phyloP scores from a whole-genome alignment of 768 basidiomycete species.

The Sporobolomyces roseus region DNA sequence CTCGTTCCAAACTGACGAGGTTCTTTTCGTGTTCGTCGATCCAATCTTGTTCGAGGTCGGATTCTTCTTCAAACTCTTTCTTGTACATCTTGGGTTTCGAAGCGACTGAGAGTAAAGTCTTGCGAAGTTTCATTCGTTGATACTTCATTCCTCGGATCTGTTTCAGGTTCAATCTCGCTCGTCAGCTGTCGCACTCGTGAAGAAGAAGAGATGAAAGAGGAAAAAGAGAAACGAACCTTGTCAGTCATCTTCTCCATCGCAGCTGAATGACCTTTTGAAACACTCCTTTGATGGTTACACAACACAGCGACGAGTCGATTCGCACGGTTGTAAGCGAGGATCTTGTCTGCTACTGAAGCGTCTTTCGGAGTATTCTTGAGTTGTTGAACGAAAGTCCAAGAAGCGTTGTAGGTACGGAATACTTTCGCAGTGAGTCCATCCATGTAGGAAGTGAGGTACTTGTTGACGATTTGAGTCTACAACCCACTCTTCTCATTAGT shows the following conservation, averaged over 20 bases:
- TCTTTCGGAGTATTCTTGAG: conserved; percentile 69
- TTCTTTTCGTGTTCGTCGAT: conserved; percentile 73
- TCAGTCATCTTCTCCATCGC: conserved; percentile 92
- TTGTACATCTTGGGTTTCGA: conserved; percentile 67
- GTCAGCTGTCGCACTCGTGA: conserved; percentile 10
- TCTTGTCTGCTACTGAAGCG: conserved; percentile 84
- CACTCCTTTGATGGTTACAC: conserved; percentile 97
- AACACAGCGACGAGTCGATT: conserved; percentile 95
- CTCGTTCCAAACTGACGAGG: conserved; percentile 72
- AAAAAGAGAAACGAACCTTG: conserved; percentile 59
- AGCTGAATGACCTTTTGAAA: conserved; percentile 84
- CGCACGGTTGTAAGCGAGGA: conserved; percentile 94
- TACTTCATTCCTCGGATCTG: conserved; percentile 88
- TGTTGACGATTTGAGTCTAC: conserved; percentile 80
- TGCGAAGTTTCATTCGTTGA: conserved; percentile 93
- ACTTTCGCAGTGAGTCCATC: conserved; percentile 97
- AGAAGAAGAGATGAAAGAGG: neutral
- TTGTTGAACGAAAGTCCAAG: conserved; percentile 87
- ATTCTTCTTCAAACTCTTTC: conserved; percentile 68
- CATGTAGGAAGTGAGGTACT: conserved; percentile 89
- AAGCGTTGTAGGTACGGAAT: conserved; percentile 99
- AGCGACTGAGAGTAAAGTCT: conserved; percentile 73
- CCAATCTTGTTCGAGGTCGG: conserved; percentile 91
- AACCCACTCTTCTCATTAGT: too few relatives aligned
- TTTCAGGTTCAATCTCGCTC: neutral